Evolutionary conservation across 139 green algal genomes (phyloP).

Genomic region (Tetradesmus obliquus): DNA sequence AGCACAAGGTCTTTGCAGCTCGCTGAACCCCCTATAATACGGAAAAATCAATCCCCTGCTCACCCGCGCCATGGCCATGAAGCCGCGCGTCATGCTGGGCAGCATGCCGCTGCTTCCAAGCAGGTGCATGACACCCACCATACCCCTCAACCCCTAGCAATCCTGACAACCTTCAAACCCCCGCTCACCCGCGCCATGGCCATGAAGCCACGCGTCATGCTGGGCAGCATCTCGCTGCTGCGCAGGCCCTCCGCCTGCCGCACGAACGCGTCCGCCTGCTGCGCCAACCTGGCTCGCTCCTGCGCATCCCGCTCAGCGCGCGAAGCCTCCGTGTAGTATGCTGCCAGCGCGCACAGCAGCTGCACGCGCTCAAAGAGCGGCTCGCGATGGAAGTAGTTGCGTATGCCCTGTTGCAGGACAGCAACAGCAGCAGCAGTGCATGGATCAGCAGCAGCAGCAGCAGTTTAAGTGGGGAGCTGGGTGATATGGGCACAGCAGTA

Average conservation of each 20-base stretch:
- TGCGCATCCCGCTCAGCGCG: neutral
- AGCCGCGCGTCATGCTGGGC: slow-evolving; percentile 66
- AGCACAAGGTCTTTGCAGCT: no score
- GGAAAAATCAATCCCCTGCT: neutral
- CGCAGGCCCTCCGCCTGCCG: slow-evolving; percentile 51
- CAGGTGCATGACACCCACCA: no score
- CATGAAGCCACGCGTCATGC: slow-evolving; percentile 69
- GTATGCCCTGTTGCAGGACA: slow-evolving; percentile 45
- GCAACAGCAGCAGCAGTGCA: neutral
- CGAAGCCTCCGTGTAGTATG: slow-evolving; percentile 64
- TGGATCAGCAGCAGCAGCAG: neutral
- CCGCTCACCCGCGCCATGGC: slow-evolving; percentile 65
- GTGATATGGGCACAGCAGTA: neutral
- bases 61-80: slow-evolving; percentile 59
- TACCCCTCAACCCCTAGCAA: no score
- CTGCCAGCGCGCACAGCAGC: slow-evolving; percentile 78
- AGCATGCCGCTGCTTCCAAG: slow-evolving; percentile 76
- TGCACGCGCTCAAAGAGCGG: slow-evolving; percentile 78
- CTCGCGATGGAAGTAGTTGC: slow-evolving; percentile 48
- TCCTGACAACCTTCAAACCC: no score
- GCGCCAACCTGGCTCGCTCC: neutral
- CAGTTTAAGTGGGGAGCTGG: no score
- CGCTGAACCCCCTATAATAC: no score
- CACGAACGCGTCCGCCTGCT: slow-evolving; percentile 51
- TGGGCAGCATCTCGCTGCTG: slow-evolving; percentile 74